A percentile compares a stretch with the other conserved stretches of the same genome.
Conservation (phyloP, 2,329 filamentous ascomycete species). For the Colletotrichum lupini region DNA sequence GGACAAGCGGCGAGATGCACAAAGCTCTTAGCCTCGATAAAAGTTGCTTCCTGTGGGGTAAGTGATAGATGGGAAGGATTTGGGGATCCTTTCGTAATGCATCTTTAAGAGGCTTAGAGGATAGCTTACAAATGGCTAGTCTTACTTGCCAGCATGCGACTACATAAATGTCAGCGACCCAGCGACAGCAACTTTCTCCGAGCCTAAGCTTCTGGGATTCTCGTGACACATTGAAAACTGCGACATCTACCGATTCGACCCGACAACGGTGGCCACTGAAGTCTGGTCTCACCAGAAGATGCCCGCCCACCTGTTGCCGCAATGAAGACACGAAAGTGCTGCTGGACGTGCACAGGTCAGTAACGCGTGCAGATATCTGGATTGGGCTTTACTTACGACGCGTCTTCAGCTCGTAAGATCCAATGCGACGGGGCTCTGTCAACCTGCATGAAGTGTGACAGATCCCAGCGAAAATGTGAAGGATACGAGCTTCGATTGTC, state of each 20-base stretch:
- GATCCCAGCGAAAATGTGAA: background rate
- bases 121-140: background rate
- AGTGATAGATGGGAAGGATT: background rate
- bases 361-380: background rate
- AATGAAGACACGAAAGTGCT: slow-evolving; percentile 16
- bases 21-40: slow-evolving; percentile 6
- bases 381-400: background rate
- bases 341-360: slow-evolving; percentile 25
- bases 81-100: background rate
- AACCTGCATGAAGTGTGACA: background rate
- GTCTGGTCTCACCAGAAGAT: too few relatives aligned
- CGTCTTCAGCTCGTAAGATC: background rate
- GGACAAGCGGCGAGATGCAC: background rate
- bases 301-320: background rate
- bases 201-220: background rate
- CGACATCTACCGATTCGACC: background rate
- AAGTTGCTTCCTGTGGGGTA: slow-evolving; percentile 20
- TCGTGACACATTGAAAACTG: background rate
- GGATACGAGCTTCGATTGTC: slow-evolving; percentile 11
- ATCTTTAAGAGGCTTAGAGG: background rate
- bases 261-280: background rate
- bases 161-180: slow-evolving; percentile 4
- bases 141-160: background rate
- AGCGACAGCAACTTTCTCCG: slow-evolving; percentile 13
- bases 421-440: background rate